A percentile compares a stretch with the other conserved stretches of the same genome.
Conservation (phyloP, 2,329 filamentous ascomycete genomes). For the Microdochium bolleyi region DNA sequence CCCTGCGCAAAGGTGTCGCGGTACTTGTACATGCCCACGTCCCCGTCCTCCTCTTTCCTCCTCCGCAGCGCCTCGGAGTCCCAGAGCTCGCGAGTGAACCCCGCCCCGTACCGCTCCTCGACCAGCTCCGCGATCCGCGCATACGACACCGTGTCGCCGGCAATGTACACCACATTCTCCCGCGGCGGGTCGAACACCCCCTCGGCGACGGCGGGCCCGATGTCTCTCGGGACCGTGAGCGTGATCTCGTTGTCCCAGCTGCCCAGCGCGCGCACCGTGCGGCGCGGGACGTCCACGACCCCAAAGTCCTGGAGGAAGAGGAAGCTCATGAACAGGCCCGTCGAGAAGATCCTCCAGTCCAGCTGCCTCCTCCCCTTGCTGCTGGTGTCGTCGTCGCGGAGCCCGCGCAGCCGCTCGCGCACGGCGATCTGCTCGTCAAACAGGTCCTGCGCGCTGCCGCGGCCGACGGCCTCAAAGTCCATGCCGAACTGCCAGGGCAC, state of each 20-base stretch:
- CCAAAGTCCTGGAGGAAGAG: conserved; percentile 57
- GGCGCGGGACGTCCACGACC: conserved; percentile 40
- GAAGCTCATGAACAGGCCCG: conserved; percentile 64
- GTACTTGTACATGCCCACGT: conserved; percentile 49
- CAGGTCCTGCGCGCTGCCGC: conserved; percentile 50
- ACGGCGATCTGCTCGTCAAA: conserved; percentile 63
- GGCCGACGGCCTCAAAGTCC: conserved; percentile 59
- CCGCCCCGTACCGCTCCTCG: conserved; percentile 28
- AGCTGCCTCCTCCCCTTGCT: conserved; percentile 29
- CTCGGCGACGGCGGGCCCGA: conserved; percentile 52
- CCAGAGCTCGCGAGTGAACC: conserved; percentile 43
- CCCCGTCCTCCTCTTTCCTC: conserved; percentile 37
- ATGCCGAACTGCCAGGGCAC: conserved; percentile 71
- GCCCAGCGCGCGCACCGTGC: conserved; percentile 45
- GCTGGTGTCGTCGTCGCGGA: too few species aligned
- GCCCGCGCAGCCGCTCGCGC: conserved; percentile 38
- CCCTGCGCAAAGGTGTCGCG: conserved; percentile 51
- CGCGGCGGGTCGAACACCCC: conserved; percentile 34
- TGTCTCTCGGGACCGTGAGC: conserved; percentile 55
- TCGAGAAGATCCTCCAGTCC: conserved; percentile 59
- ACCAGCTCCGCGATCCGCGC: conserved; percentile 42
- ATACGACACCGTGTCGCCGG: conserved; percentile 57
- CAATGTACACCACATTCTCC: conserved; percentile 42
- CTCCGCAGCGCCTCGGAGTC: conserved; percentile 30
- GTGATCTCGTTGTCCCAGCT: conserved; percentile 56